Base-by-base conservation (phyloP, 352 stramenopile species). In the Globisporangium barbulae region DNA sequence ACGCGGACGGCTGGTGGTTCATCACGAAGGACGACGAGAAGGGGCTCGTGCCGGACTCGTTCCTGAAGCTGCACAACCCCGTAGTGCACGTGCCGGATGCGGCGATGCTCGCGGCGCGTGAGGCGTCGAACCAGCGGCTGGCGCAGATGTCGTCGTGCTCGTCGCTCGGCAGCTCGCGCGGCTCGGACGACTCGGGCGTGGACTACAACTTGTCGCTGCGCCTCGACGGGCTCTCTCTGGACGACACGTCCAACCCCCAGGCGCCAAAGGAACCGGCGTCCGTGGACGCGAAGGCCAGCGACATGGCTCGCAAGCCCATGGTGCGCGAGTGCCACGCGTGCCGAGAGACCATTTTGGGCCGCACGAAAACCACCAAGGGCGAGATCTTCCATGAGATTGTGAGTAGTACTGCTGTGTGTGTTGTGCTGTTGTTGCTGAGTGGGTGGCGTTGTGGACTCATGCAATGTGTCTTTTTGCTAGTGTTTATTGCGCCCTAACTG, bases 301-400 rank as follows among this genome's bases (percentile, higher is more conserved):
- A 67, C 3, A 71, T 75, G 39, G 82, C 78, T 8, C 76, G 84
- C 50, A 90, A 90, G 57, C 84, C 84, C 8, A 85, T 75, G 56
- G 81, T 92, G 55, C 85, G 85, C 25, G 92, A 94, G 70, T 94
- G 85, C 68, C 83, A 72, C 49, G 85, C 83, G 19, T 94, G 85
- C 65, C 89, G 90, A 59, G 85, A 94, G 64, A 94, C 85, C 13
- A 94, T 94, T 69, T 64, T 94, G 28, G 85, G 85, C 22, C 83
- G 81, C 63, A 92, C 83, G 42, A 90, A 90, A 68, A 80, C 70
- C 42, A 84, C 79, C 52, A 84, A 90, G 65, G 72, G 78, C 67
- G 76, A 94, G 61, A 90, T 94, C 60, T 94, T 92, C 64, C 85
- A 94, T 71, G 85, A 94, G 64, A 91, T 92, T 52, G 79, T 89